These are phyloP conservation scores for Pleurotus citrinopileatus DNA, from an alignment of 768 basidiomycete species.

Conservation along the genomic window DNA sequence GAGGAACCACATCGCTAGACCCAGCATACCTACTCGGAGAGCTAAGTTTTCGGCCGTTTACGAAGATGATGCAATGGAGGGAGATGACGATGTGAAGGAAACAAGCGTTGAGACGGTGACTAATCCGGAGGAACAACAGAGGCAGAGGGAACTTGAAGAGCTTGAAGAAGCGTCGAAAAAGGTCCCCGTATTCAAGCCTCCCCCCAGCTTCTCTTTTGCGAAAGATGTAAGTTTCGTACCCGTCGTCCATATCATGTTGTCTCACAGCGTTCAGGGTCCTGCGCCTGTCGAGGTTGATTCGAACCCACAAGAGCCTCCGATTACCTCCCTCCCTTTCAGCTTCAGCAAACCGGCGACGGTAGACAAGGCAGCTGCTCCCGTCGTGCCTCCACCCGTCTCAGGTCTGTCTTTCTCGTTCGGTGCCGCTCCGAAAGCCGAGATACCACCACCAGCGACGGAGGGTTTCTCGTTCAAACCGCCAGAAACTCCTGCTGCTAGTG, in stretches of 20 bases:
- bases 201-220: slow-evolving; percentile 65
- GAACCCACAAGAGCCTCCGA: slow-evolving; percentile 60
- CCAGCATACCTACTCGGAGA: slow-evolving; percentile 34
- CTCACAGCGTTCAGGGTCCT: slow-evolving; percentile 10
- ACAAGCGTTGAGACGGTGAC: slow-evolving; percentile 11
- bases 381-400: no score
- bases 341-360: slow-evolving; percentile 35
- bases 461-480: background rate
- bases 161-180: slow-evolving; percentile 56
- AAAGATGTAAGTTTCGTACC: slow-evolving; percentile 42
- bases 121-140: slow-evolving; percentile 32
- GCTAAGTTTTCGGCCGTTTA: slow-evolving; percentile 67
- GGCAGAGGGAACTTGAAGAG: slow-evolving; percentile 39
- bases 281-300: slow-evolving; percentile 25
- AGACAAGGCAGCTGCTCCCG: background rate
- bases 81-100: slow-evolving; percentile 20
- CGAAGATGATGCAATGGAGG: slow-evolving; percentile 46
- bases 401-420: no score
- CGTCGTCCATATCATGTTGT: background rate
- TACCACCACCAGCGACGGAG: background rate
- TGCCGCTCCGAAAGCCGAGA: no score
- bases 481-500: background rate
- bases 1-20: slow-evolving; percentile 61
- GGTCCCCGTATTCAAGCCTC: slow-evolving; percentile 55
- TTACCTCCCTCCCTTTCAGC: slow-evolving; percentile 62